phyloP scores from a whole-genome alignment of 139 green algal species.

The Volvox reticuliferus region DNA sequence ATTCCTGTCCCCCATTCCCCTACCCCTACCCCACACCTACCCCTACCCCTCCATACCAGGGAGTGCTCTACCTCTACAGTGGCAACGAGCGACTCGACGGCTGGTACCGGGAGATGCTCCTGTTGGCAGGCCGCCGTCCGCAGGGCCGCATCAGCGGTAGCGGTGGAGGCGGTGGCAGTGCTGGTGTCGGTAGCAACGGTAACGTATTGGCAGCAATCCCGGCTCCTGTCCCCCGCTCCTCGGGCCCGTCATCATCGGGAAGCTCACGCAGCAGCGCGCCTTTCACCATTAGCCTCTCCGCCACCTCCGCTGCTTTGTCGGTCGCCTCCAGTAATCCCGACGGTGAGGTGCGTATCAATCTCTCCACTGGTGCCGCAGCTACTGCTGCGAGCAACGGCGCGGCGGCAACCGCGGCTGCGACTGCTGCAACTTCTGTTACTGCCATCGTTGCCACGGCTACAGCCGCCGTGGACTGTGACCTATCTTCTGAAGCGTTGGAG shows the following conservation, averaged over 20 bases:
- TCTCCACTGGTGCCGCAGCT: too few species aligned
- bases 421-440: neutral
- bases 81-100: conserved; percentile 35
- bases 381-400: neutral
- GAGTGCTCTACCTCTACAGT: conserved; percentile 32
- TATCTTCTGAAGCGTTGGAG: conserved; percentile 20
- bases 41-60: neutral
- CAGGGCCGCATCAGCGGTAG: neutral
- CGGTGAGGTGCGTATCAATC: neutral
- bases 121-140: neutral
- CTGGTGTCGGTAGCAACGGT: neutral
- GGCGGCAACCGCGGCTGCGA: neutral
- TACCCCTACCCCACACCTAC: too few species aligned
- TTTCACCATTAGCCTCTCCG: neutral
- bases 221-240: neutral
- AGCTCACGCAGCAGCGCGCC: neutral
- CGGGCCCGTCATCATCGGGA: neutral
- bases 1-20: too few species aligned
- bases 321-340: neutral
- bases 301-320: neutral
- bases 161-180: neutral
- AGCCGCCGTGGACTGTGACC: conserved; percentile 13
- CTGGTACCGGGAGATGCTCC: conserved; percentile 40
- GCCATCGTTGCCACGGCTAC: neutral
- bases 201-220: too few species aligned